phyloP scores from a whole-genome alignment of 129 eudicot species.

The Ambrosia trifida region DNA sequence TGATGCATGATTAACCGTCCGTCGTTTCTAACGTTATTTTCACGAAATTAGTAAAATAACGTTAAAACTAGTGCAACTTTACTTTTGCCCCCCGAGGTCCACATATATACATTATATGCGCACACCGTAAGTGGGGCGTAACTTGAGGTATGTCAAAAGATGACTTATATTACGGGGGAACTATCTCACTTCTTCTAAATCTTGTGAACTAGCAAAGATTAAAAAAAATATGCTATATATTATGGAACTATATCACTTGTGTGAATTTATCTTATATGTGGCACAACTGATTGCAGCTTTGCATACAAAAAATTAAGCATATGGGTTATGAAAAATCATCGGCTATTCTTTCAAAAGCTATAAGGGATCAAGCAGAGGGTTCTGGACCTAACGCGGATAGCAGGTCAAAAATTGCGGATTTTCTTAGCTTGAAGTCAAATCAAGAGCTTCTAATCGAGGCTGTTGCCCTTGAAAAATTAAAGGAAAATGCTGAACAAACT shows the following conservation, averaged over 20 bases:
- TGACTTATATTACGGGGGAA: neutral
- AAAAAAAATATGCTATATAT: neutral
- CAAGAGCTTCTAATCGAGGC: constrained; percentile 89
- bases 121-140: no score
- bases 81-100: no score
- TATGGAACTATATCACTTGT: neutral
- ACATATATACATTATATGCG: no score
- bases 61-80: no score
- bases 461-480: constrained; percentile 93
- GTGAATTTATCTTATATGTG: neutral
- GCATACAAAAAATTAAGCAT: constrained; percentile 66
- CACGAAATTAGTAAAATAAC: no score
- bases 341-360: constrained; percentile 52
- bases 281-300: constrained; percentile 50
- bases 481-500: constrained; percentile 90
- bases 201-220: neutral
- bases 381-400: constrained; percentile 68
- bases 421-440: constrained; percentile 70
- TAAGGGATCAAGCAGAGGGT: constrained; percentile 70
- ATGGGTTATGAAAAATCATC: constrained; percentile 55
- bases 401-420: constrained; percentile 67
- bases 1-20: no score
- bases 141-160: constrained; percentile 64
- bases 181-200: neutral
- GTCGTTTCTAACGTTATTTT: no score